phyloP scores from a whole-genome alignment of 192 early-diverging fungal genomes.

The Paraglomus brasilianum region DNA sequence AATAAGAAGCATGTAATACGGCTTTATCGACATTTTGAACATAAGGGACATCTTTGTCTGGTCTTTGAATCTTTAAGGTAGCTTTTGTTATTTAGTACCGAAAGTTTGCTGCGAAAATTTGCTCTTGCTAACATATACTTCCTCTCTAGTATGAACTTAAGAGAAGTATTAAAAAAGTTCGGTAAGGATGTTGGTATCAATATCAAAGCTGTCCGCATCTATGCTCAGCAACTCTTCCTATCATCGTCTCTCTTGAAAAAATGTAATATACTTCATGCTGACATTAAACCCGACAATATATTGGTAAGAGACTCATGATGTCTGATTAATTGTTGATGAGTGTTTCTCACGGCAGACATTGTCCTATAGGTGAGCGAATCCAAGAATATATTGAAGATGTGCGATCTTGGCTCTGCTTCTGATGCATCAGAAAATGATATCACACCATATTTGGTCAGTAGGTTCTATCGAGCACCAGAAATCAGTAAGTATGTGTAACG shows the following conservation, averaged over 20 bases:
- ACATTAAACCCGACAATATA: conserved; percentile 99
- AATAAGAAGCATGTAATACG: conserved; percentile 89
- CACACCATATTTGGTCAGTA: conserved; percentile 92
- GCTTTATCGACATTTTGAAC: conserved; percentile 82
- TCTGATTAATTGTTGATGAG: no score
- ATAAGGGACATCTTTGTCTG: conserved; percentile 87
- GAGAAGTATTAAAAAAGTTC: conserved; percentile 92
- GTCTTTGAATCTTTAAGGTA: conserved; percentile 92
- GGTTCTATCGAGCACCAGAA: conserved; percentile 97
- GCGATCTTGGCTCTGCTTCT: conserved; percentile 92
- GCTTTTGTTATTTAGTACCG: background rate
- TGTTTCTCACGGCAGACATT: background rate
- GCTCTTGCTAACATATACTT: conserved; percentile 62
- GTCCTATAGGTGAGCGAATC: conserved; percentile 51
- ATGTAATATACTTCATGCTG: conserved; percentile 86
- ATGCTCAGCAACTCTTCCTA: conserved; percentile 87
- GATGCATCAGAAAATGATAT: conserved; percentile 88
- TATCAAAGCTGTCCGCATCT: conserved; percentile 88
- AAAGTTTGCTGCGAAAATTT: background rate
- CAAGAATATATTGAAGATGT: conserved; percentile 81
- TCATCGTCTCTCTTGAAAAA: conserved; percentile 80
- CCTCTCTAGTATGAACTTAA: conserved; percentile 88
- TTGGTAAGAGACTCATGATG: conserved; percentile 59
- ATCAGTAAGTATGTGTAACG: conserved; percentile 64
- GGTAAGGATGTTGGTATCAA: conserved; percentile 92